Base-by-base conservation (phyloP, 257 asterid species). In the Petrea volubilis region DNA sequence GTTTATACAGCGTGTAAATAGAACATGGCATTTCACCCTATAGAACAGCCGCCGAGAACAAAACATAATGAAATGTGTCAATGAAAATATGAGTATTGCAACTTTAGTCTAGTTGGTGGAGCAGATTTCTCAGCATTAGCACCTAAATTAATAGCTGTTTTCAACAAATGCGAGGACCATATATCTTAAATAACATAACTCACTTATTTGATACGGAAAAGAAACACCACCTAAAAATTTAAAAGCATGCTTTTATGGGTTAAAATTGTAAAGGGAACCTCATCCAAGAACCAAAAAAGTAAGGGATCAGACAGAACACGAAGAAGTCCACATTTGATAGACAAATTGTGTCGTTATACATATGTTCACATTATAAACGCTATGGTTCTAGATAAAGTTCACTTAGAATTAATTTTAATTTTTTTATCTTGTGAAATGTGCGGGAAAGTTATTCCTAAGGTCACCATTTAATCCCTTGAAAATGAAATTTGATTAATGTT, bases 161-260 rank as follows among this genome's bases (percentile, higher is more conserved):
- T 44, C 7, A 34, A 24, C 53, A 33, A 11, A 20, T 15, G 18
- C 36, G 13, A 34, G 53, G 41, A 60, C 72, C 46, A 33, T 33
- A 33, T 33, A 25, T 44, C 57, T 49, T 5, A 21, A 64, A 78
- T 57, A 64, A 61, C 28, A 61, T 3, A 23, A 68, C 55, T 69
- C 71, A 43, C 76, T 76, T 62, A 64, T 72, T 72, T 68, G 72
- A 76, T 73, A 73, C 57, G 79, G 50, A 46, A 20, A 53, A 60
- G 5, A 33, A 33, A 7, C 5, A 27, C 6, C 3, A 2, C 13
- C 57, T 55, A 34, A 62, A 57, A 50, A 33, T 33, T n/a, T n/a
- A n/a, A n/a, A n/a, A 10, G 3, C 24, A 13, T 34, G 50, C 47
- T 67, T 60, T 53, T 7, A 29, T 44, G 40, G 47, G 3, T 64